Conservation (phyloP, 164 flowering plant species). For the Protea cynaroides region DNA sequence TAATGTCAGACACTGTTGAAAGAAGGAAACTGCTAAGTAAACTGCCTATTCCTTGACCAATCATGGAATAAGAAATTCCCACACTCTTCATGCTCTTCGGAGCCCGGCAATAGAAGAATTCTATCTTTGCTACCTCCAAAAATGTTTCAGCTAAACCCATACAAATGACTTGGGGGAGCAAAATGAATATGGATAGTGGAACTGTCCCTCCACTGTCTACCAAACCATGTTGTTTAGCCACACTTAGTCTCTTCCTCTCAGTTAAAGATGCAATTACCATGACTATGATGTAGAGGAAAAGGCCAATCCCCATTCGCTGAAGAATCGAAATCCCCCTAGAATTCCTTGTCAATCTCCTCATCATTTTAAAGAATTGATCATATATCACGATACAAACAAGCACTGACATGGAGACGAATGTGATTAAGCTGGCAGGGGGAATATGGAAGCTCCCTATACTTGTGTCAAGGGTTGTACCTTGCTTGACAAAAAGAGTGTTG, state of each 20-base stretch:
- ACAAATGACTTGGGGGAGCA: conserved; percentile 16
- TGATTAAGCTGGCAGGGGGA: conserved; percentile 45
- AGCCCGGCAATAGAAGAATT: conserved; percentile 29
- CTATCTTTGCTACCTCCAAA: conserved; percentile 20
- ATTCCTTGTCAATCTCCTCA: conserved; percentile 31
- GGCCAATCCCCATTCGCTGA: conserved; percentile 57
- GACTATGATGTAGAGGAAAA: conserved; percentile 33
- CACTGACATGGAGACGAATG: conserved; percentile 45
- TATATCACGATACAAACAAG: conserved; percentile 39
- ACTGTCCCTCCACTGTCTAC: neutral
- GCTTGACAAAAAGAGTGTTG: conserved; percentile 65
- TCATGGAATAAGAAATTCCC: conserved; percentile 20
- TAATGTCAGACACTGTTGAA: conserved; percentile 11
- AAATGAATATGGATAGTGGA: conserved; percentile 29
- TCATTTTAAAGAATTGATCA: conserved; percentile 42
- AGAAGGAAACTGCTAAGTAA: conserved; percentile 23
- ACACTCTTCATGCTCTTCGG: conserved; percentile 26
- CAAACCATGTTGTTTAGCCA: conserved; percentile 12
- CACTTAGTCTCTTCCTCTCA: conserved; percentile 35
- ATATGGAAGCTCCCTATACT: conserved; percentile 32
- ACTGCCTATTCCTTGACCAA: conserved; percentile 21
- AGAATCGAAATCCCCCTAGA: conserved; percentile 60
- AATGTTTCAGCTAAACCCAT: conserved; percentile 25
- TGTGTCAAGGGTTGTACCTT: conserved; percentile 37
- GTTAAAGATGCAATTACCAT: conserved; percentile 48